phyloP scores from a whole-genome alignment of 164 flowering plant genomes.

The Aristolochia contorta region DNA sequence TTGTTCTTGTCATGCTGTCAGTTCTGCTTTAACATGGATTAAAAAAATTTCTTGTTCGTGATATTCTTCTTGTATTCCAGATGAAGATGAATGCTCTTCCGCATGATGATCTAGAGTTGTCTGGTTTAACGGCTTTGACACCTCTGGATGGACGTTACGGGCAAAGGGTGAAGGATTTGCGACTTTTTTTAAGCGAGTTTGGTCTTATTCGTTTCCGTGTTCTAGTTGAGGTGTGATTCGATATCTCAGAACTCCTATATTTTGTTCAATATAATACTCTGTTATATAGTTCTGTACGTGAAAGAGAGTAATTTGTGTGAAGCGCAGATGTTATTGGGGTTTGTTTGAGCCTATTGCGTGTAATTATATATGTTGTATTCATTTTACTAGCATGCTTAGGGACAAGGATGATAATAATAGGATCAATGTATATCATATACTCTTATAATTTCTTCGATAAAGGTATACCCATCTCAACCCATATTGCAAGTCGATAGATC shows the following conservation, averaged over 20 bases:
- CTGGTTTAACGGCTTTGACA: conserved; percentile 60
- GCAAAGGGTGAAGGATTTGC: conserved; percentile 78
- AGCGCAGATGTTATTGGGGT: not conserved
- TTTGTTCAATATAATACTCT: not conserved
- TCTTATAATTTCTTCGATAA: not conserved
- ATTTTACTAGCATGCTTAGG: not conserved
- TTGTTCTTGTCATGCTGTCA: not conserved
- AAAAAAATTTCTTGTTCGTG: not conserved
- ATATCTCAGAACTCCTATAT: not conserved
- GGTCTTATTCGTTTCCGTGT: conserved; percentile 72
- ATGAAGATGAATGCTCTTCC: conserved; percentile 16
- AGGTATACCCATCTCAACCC: not conserved
- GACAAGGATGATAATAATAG: not conserved
- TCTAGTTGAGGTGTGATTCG: conserved; percentile 67
- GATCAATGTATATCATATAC: not conserved
- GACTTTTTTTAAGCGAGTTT: conserved; percentile 72
- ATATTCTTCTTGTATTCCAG: conserved; percentile 16
- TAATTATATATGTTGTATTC: not conserved
- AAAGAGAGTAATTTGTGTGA: not conserved
- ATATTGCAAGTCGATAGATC: not conserved
- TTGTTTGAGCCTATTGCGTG: not conserved
- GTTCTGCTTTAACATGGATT: not conserved
- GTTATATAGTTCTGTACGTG: not conserved
- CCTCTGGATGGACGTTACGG: conserved; percentile 95
- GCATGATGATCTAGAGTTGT: conserved; percentile 34